Evolutionary conservation across 805 yeast genomes (phyloP), one percentile per base, ranked within the genome.

Genomic region (Candida alai): DNA sequence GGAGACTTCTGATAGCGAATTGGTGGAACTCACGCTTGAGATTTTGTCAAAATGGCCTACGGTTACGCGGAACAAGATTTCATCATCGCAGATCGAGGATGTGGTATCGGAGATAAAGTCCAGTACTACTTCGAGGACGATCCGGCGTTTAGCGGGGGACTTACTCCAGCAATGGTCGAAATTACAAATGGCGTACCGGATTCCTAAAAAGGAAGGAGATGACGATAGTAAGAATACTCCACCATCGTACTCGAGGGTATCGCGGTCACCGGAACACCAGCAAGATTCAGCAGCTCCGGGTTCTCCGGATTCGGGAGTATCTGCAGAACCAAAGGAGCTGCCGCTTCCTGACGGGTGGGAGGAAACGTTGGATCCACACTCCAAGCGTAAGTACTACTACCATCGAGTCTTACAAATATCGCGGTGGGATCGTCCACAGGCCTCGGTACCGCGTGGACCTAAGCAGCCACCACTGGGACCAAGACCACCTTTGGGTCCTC

Each of bases 121-220:
- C 30, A 44, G 38, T 6, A 47, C 55, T 24, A 22, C 30, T 8
- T 54, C 52, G 37, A 48, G 44, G 3, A 56, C 55, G 8, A 49
- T 70, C 21, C 49, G 56, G 43, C 37, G 35, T 1, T 56, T 68
- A 34, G 69, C 81, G 3, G 39, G 54, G 3, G 54, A 55, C 5
- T 58, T 90, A 24, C 48, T 85, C 18, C 63, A 68, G 1, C 80
- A 69, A 36, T 90, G 97, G 97, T 65, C 79, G 28, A 62, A 63
- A 17, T 72, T 85, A 39, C 80, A 83, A 51, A 77, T 85, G 74
- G 89, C 88, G n/a, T 84, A 81, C 51, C 73, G 93, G 28, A 89
- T 90, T 33, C 89, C 94, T 1, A 80, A 89, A 47, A 70, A 69
- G 24, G 59, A 48, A 37, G 29, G 23, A 28, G 30, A 43, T 30